Base-by-base conservation (phyloP, 2,329 filamentous ascomycete species). In the Fusarium chuoi region DNA sequence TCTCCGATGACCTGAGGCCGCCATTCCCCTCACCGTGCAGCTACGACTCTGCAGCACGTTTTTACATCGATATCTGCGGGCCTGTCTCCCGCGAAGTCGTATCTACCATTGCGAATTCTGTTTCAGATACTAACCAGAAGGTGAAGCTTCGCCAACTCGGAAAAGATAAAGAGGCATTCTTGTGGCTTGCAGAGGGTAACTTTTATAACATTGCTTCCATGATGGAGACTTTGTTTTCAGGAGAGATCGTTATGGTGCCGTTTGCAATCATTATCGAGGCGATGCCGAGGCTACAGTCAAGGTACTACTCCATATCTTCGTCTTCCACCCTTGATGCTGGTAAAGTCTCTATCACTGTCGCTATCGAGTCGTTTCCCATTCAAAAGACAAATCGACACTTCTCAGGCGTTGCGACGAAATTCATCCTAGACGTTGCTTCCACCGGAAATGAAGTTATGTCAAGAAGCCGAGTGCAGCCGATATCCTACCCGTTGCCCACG, bases 291-390 rank as follows among this genome's bases (percentile, higher is more conserved):
- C 13, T 52, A 7, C 30, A 36, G 8, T 12, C 49, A 2, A 10
- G 33, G 3, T 52, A 36, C 17, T 52, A 52, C 33, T 52, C 33
- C 4, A 22, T 52, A 2, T 52, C 49, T 15, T 52, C 49, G 0
- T 52, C 49, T 3, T 36, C 33, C 0, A 12, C 30, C 6, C n/a
- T 36, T 1, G 30, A 52, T 11, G 5, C 17, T 0, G 1, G 0
- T 13, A 35, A 15, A 20, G n/a, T 36, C 0, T 36, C 49, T 0
- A 52, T 52, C 8, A 52, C 49, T 4, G 49, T 36, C 6, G 49
- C 30, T 15, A 26, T 52, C 0, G 49, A 52, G 30, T 52, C 49
- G 2, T 36, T 52, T 36, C 12, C n/a, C 0, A 6, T 52, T 5
- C 0, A 1, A 0, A 52, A 36, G 2, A 36, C 13, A 1, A 8